Conservation (phyloP, 768 basidiomycete species). For the Suillus sp. region DNA sequence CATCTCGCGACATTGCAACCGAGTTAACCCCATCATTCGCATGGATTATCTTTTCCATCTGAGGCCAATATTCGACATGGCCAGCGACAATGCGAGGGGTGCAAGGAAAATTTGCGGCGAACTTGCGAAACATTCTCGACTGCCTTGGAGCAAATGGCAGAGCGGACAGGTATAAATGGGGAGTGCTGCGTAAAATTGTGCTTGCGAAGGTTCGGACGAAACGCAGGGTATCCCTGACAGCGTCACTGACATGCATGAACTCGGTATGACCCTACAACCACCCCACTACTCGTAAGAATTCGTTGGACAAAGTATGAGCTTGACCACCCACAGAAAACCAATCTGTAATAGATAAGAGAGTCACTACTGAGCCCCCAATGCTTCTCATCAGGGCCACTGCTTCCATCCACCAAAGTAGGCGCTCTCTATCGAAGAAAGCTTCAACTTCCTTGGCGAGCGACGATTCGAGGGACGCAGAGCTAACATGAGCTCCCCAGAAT, state of each 20-base stretch:
- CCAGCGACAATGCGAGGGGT: too few species aligned
- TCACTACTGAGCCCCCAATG: not conserved
- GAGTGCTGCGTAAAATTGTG: too few species aligned
- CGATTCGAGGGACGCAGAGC: not conserved
- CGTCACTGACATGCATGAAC: too few species aligned
- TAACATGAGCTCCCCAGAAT: constrained; percentile 35
- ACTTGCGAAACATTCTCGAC: too few species aligned
- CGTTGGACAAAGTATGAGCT: not conserved
- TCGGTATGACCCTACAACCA: too few species aligned
- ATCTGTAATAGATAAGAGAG: not conserved
- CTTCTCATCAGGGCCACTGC: constrained; percentile 18
- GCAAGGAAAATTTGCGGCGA: too few species aligned
- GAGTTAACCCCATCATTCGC: fast-evolving
- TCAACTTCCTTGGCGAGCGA: constrained; percentile 18
- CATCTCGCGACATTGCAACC: not conserved
- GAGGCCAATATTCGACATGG: too few species aligned
- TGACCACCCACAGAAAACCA: constrained; percentile 1
- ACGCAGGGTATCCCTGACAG: too few species aligned
- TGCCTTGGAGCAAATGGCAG: too few species aligned
- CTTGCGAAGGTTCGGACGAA: too few species aligned
- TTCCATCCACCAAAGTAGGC: constrained; percentile 1
- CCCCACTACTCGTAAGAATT: too few species aligned
- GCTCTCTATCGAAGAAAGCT: constrained; percentile 22
- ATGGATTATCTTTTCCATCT: not conserved
- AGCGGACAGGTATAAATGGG: too few species aligned